Conservation (phyloP, 2,329 filamentous ascomycete genomes). For the Incumbomyces lentus region DNA sequence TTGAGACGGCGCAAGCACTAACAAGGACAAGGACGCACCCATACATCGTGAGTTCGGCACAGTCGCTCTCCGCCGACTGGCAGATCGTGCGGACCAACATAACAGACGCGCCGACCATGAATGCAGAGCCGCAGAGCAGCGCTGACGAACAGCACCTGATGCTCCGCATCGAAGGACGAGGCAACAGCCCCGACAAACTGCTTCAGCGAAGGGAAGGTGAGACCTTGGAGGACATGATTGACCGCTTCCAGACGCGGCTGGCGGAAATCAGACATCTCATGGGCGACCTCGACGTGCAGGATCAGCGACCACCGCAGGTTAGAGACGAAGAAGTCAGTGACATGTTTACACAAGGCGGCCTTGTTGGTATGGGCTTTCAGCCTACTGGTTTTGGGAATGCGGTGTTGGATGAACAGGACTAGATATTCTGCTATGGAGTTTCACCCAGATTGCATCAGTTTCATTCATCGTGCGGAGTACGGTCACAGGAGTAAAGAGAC, state of each 20-base stretch:
- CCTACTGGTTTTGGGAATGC: constrained; percentile 6
- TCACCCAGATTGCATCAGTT: too few species aligned
- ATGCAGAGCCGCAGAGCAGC: constrained; percentile 41
- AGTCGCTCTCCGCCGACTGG: constrained; percentile 67
- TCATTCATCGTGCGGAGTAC: too few species aligned
- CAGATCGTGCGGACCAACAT: constrained; percentile 48
- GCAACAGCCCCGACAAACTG: constrained; percentile 11
- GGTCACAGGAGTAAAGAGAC: too few species aligned
- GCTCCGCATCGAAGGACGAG: constrained; percentile 34
- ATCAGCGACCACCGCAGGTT: background rate
- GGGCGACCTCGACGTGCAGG: constrained; percentile 6
- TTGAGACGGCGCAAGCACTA: constrained; percentile 18
- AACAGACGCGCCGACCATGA: constrained; percentile 54
- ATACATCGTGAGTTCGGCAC: constrained; percentile 53
- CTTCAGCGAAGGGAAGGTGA: constrained; percentile 23
- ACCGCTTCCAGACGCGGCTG: constrained; percentile 35
- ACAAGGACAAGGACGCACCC: constrained; percentile 7
- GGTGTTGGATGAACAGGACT: constrained; percentile 7
- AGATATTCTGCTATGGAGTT: background rate
- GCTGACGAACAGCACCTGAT: constrained; percentile 33
- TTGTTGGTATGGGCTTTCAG: constrained; percentile 6
- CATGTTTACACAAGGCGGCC: constrained; percentile 3
- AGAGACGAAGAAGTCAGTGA: background rate
- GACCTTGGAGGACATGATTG: constrained; percentile 37
- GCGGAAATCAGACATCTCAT: constrained; percentile 34